Evolutionary conservation across 1,284 basidiomycete genomes (phyloP).

Genomic region (Boletellus sp.): DNA sequence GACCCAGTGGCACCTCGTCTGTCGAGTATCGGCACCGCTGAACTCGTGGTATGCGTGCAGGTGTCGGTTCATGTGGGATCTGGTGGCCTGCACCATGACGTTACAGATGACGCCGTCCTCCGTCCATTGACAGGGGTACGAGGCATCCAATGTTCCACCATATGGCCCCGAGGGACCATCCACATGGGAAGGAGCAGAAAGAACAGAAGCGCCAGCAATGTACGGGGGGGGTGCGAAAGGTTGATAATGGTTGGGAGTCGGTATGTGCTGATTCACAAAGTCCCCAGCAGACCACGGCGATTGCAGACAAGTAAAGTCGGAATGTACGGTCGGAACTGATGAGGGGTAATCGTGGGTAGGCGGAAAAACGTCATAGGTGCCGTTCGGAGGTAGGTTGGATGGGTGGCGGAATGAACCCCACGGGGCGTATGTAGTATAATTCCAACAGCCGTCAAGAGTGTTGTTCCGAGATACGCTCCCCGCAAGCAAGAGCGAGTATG

Average conservation of each 20-base stretch:
- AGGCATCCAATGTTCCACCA: slow-evolving; percentile 1
- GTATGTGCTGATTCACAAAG: slow-evolving; percentile 3
- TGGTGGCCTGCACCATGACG: slow-evolving; percentile 22
- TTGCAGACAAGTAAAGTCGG: slow-evolving; percentile 3
- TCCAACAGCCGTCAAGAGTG: neutral
- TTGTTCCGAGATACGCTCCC: neutral
- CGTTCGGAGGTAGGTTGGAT: neutral
- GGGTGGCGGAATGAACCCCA: slow-evolving; percentile 6
- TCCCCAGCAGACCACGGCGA: slow-evolving; percentile 1
- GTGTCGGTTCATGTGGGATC: slow-evolving; percentile 27
- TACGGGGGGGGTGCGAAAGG: neutral
- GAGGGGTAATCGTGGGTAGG: neutral
- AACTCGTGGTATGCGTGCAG: slow-evolving; percentile 24
- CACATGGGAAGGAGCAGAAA: neutral
- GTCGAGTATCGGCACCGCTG: slow-evolving; percentile 22
- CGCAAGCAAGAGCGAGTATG: neutral
- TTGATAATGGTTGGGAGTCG: neutral
- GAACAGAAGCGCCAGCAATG: neutral
- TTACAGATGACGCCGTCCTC: slow-evolving; percentile 13
- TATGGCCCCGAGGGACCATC: slow-evolving; percentile 1
- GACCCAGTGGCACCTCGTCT: slow-evolving; percentile 19
- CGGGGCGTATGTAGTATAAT: neutral
- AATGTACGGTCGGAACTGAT: neutral
- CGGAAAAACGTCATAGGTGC: neutral
- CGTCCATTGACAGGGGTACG: slow-evolving; percentile 23